Evolutionary conservation across 768 basidiomycete genomes (phyloP).

Genomic region (Gloeophyllum trabeum): DNA sequence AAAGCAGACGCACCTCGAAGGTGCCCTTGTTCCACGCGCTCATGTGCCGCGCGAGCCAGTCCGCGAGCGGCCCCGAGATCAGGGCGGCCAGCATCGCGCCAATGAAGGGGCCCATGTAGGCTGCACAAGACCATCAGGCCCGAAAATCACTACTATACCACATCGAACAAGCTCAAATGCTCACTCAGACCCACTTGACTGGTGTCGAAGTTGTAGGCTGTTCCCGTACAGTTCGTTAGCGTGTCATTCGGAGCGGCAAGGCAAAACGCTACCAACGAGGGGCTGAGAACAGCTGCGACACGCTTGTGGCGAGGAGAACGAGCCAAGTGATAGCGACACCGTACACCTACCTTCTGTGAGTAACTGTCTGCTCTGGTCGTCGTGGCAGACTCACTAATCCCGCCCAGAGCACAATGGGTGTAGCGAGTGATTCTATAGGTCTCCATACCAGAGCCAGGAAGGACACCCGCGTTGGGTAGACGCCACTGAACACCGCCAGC

Average conservation of each 20-base stretch:
- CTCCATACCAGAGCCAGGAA: not conserved
- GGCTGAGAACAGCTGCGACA: conserved; percentile 10
- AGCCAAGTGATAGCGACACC: conserved; percentile 12
- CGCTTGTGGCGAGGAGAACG: conserved; percentile 10
- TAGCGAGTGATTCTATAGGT: not conserved
- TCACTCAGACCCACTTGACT: conserved; percentile 6
- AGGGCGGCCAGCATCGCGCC: conserved; percentile 7
- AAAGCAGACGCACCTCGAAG: not conserved
- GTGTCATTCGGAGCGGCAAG: not conserved
- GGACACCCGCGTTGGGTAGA: not conserved
- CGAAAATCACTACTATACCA: no score
- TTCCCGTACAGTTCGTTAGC: not conserved
- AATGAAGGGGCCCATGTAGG: conserved; percentile 7
- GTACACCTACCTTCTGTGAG: no score
- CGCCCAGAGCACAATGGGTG: conserved; percentile 4
- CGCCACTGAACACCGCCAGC: conserved; percentile 1
- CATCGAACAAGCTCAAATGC: not conserved
- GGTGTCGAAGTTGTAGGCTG: conserved; percentile 9
- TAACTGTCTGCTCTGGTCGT: no score
- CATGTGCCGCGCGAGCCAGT: conserved; percentile 8
- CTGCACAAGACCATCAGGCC: conserved; percentile 1
- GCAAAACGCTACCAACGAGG: conserved; percentile 5
- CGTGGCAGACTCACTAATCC: not conserved
- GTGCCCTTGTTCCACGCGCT: conserved; percentile 6
- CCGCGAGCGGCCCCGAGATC: conserved; percentile 9